Conservation (phyloP, 2,329 filamentous ascomycete species). For the Beauveria varroae region DNA sequence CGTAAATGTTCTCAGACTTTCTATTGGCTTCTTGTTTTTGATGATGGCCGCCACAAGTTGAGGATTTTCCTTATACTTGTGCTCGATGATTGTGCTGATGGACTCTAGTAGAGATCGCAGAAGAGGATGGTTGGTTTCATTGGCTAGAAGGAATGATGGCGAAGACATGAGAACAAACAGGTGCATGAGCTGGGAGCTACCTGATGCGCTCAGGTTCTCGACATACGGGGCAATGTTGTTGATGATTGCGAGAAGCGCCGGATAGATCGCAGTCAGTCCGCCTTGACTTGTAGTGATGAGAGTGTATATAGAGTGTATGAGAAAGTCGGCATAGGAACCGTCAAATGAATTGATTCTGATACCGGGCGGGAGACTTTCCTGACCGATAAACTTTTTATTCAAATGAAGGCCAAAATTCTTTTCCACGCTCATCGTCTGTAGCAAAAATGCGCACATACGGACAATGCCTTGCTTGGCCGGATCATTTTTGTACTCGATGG, state of each 20-base stretch:
- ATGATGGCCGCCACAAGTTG: slow-evolving; percentile 74
- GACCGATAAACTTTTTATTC: slow-evolving; percentile 81
- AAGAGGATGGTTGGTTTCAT: slow-evolving; percentile 81
- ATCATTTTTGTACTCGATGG: slow-evolving; percentile 81
- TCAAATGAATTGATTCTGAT: slow-evolving; percentile 80
- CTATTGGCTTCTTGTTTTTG: slow-evolving; percentile 73
- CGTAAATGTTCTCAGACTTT: slow-evolving; percentile 79
- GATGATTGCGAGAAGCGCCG: slow-evolving; percentile 82
- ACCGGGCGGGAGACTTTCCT: slow-evolving; percentile 75
- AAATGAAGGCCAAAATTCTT: slow-evolving; percentile 82
- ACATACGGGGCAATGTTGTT: slow-evolving; percentile 88
- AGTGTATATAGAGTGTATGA: slow-evolving; percentile 90
- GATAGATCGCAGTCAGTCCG: slow-evolving; percentile 84
- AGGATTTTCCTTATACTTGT: slow-evolving; percentile 75
- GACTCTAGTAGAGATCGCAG: slow-evolving; percentile 79
- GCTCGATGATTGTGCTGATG: slow-evolving; percentile 82
- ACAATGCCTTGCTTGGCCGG: slow-evolving; percentile 84
- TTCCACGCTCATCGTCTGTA: slow-evolving; percentile 93
- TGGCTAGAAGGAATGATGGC: slow-evolving; percentile 83
- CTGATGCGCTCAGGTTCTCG: slow-evolving; percentile 64
- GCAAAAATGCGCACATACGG: slow-evolving; percentile 92
- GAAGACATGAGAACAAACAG: slow-evolving; percentile 89
- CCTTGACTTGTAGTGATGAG: slow-evolving; percentile 89
- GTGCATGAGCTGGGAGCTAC: slow-evolving; percentile 77
- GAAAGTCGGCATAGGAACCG: slow-evolving; percentile 87